Base-by-base conservation (phyloP, 75 land plant genomes). In the Sequoia sempervirens region DNA sequence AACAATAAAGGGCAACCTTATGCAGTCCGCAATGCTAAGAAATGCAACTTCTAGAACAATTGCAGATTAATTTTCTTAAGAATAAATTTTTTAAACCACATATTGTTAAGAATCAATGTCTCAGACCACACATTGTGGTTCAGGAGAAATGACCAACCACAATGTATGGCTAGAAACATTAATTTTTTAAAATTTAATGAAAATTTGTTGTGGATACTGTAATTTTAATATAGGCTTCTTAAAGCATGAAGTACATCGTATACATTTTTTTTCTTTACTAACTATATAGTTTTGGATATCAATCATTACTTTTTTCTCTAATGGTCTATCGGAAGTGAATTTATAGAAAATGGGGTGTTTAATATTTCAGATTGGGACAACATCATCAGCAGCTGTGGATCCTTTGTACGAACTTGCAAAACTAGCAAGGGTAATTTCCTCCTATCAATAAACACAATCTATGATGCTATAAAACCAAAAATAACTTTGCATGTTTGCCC, bases 341-440 rank as follows among this genome's bases (percentile, higher is more conserved):
- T 56, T 56, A n/a, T 56, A 56, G 53, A 56, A 20, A 56, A 56
- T 56, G 61, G 0, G 28, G 1, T 61, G 8, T 61, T 61, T 61
- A 26, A 23, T 61, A 26, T 61, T 61, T 61, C 66, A 61, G 66
- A 61, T 95, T 79, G 97, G 97, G 18, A 95, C 95, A 7, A 95
- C 97, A 74, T 93, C 97, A 79, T 93, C 97, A 78, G 84, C 96
- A 70, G 93, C 98, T 84, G 91, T 96, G 50, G 98, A 96, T 86
- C 94, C 96, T 73, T 80, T 96, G 81, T 84, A 73, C 61, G 91
- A 64, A 69, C 85, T 96, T 14, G 94, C 93, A 34, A 88, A 92
- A 56, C 88, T 94, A 84, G n/a, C 66, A 61, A 23, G 66, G 66
- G 66, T 61, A 61, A 61, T 61, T 7, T 61, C 66, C n/a, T 61